Base-by-base conservation (phyloP, 352 stramenopile genomes). In the Globisporangium iwayamae region DNA sequence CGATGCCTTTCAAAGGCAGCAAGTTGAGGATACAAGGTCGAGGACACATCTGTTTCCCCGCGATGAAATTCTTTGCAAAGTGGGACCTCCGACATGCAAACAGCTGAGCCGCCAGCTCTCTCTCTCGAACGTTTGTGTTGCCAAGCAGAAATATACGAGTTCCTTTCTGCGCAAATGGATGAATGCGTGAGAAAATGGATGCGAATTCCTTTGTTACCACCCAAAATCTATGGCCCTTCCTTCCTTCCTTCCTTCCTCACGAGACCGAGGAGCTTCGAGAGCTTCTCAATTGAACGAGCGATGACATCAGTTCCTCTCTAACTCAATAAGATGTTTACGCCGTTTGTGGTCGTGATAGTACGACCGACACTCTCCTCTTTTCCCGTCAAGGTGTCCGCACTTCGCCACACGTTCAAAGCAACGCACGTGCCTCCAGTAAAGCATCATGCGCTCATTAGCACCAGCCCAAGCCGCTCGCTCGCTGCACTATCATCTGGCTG, bases 21-120 rank as follows among this genome's bases (percentile, higher is more conserved):
- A 39, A 39, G 11, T 8, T 56, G 51, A 56, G 51, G 51, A 56
- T 56, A 28, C 51, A 43, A 56, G 28, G 30, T 56, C 51, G 51
- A 28, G 51, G 51, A 56, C 51, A 46, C 45, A 56, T 55, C 50
- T 39, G 25, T 11, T 32, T 52, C n/a, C 2, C 20, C 46, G 16
- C 25, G 50, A 39, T 7, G 47, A 54, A 28, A 11, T 18, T 54
- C 22, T 28, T 36, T 25, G 30, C 10, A 55, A 41, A 56, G 28
- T 56, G 51, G 51, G 16, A 43, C 30, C 34, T 46, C 13, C 4
- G 32, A 7, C 32, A 7, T 36, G 39, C 39, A 18, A 28, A 50
- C 9, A 6, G n/a, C n/a, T 18, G 9, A 28, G 32, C 32, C 32
- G 6, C 32, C 32, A 55, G 22, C 25, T 32, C 18, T 18, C 50